Evolutionary conservation across 192 early-diverging fungal species (phyloP).

Genomic region (Entophlyctis luteolus): DNA sequence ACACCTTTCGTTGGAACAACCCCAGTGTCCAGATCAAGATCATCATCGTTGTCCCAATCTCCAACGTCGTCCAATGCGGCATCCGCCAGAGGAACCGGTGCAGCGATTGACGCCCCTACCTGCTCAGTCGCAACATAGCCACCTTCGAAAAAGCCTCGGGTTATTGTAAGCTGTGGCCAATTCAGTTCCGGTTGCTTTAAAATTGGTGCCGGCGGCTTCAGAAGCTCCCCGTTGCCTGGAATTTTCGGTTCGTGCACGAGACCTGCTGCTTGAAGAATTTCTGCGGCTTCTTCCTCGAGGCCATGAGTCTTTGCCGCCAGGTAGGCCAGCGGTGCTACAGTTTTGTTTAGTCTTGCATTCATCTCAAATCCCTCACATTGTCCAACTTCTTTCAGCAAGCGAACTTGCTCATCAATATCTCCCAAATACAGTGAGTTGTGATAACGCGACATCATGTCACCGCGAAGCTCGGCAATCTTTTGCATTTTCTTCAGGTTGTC

Average conservation of each 20-base stretch:
- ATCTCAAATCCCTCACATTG: slow-evolving; percentile 55
- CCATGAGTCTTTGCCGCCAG: slow-evolving; percentile 88
- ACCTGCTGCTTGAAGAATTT: slow-evolving; percentile 73
- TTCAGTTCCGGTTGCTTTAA: slow-evolving; percentile 71
- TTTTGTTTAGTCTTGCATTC: background rate
- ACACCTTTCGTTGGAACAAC: slow-evolving; percentile 12
- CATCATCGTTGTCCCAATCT: slow-evolving; percentile 77
- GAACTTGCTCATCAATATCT: slow-evolving; percentile 87
- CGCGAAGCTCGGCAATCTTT: slow-evolving; percentile 83
- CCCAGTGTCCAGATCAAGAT: slow-evolving; percentile 54
- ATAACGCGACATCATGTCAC: slow-evolving; percentile 83
- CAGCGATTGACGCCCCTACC: slow-evolving; percentile 33
- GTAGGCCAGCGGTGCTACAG: slow-evolving; percentile 80
- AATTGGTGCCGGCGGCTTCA: slow-evolving; percentile 70
- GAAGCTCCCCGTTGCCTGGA: slow-evolving; percentile 49
- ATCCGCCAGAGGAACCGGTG: slow-evolving; percentile 56
- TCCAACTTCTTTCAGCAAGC: slow-evolving; percentile 77
- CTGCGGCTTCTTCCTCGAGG: slow-evolving; percentile 75
- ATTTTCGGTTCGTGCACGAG: slow-evolving; percentile 42
- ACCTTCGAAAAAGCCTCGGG: slow-evolving; percentile 81
- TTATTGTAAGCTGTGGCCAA: slow-evolving; percentile 88
- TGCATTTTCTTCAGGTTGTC: slow-evolving; percentile 94
- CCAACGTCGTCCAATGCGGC: slow-evolving; percentile 60
- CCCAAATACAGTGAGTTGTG: slow-evolving; percentile 90
- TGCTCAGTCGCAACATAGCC: slow-evolving; percentile 26